A percentile compares a stretch with the other conserved stretches of the same genome.
Conservation (phyloP, 23 red algal genomes). For the Gracilaria gracilis region DNA sequence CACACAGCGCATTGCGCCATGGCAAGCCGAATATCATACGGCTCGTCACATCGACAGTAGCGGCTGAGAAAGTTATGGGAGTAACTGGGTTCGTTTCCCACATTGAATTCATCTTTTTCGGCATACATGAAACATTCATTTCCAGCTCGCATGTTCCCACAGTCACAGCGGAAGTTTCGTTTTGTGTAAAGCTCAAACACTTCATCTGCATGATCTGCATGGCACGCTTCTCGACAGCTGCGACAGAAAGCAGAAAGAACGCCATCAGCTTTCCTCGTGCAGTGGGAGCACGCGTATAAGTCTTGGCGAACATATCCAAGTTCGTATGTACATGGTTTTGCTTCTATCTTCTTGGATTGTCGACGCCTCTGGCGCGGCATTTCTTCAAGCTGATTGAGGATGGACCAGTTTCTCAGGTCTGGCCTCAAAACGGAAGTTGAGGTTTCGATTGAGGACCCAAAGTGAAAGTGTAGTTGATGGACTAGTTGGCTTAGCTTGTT, state of each 20-base stretch:
- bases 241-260: slow-evolving; percentile 60
- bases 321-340: slow-evolving; percentile 62
- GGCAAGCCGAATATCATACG: slow-evolving; percentile 30
- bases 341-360: not conserved
- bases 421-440: not conserved
- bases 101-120: slow-evolving; percentile 33
- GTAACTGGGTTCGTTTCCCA: slow-evolving; percentile 54
- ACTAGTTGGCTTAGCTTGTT: too few species aligned
- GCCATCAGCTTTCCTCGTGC: slow-evolving; percentile 10
- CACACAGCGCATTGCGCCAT: slow-evolving; percentile 77
- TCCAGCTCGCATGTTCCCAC: slow-evolving; percentile 47
- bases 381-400: not conserved
- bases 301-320: slow-evolving; percentile 73
- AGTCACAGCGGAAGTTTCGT: slow-evolving; percentile 73
- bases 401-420: not conserved
- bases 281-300: slow-evolving; percentile 48
- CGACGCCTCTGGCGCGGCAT: slow-evolving; percentile 47
- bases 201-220: slow-evolving; percentile 46
- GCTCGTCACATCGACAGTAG: slow-evolving; percentile 65
- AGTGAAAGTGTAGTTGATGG: not conserved
- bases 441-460: not conserved
- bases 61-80: slow-evolving; percentile 65
- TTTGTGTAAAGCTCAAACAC: slow-evolving; percentile 81
- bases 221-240: slow-evolving; percentile 63
- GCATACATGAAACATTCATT: slow-evolving; percentile 53